These are phyloP conservation scores for Coemansia sp. DNA, from an alignment of 192 early-diverging fungal genomes.

Conservation along the genomic window DNA sequence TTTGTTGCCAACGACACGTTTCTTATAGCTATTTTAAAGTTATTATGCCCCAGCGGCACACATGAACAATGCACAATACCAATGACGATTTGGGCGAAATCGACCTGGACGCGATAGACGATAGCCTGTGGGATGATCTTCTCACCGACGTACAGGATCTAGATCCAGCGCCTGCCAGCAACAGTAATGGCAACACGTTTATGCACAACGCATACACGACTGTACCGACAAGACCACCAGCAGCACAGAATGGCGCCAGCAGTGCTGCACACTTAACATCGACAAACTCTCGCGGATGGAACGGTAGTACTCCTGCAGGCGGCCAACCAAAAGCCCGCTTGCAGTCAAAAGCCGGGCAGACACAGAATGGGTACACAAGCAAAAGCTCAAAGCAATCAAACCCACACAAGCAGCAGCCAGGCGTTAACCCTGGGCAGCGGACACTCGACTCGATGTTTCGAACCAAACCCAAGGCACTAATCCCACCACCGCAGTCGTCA, in stretches of 20 bases:
- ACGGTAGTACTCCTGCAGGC: neutral
- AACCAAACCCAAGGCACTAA: neutral
- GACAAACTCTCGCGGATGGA: neutral
- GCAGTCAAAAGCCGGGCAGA: neutral
- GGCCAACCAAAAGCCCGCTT: neutral
- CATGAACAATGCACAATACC: conserved; percentile 9
- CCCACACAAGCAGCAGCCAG: neutral
- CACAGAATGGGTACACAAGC: neutral
- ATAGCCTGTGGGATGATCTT: conserved; percentile 35
- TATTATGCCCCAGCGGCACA: conserved; percentile 6
- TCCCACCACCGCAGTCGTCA: neutral
- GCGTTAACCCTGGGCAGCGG: conserved; percentile 20
- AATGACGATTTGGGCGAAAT: conserved; percentile 32
- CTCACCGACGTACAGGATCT: conserved; percentile 33
- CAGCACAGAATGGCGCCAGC: conserved; percentile 6
- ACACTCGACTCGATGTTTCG: conserved; percentile 46
- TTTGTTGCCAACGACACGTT: neutral
- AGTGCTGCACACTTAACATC: neutral
- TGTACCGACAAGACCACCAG: neutral
- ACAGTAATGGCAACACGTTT: neutral
- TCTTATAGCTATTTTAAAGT: neutral
- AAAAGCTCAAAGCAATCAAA: neutral
- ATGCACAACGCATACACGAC: neutral
- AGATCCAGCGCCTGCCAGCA: conserved; percentile 4
- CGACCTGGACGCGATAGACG: conserved; percentile 36